These are phyloP conservation scores for Castanospermum australe DNA, from an alignment of 306 rosid genomes.

Conservation along the genomic window DNA sequence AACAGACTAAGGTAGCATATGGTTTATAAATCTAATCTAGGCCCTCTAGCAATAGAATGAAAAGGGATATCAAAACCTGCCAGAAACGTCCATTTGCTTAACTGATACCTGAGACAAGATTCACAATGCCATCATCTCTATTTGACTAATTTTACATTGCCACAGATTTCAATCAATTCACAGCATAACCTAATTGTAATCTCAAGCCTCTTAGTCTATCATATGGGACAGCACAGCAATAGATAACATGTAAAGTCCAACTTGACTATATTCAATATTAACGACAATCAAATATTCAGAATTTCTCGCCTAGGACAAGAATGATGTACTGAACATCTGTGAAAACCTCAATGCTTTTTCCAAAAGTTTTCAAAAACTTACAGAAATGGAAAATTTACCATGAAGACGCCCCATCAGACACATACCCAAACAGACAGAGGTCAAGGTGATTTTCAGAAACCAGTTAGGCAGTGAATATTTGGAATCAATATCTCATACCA, in stretches of 20 bases:
- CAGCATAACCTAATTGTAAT: neutral
- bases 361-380: neutral
- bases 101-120: neutral
- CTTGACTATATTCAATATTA: conserved; percentile 8
- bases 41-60: neutral
- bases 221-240: neutral
- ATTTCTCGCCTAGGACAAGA: neutral
- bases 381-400: neutral
- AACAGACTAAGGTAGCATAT: neutral
- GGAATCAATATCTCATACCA: neutral
- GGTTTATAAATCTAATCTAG: neutral
- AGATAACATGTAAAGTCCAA: conserved; percentile 4
- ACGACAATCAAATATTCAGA: neutral
- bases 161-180: neutral
- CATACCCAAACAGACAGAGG: neutral
- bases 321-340: neutral
- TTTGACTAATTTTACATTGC: conserved; percentile 1
- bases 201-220: neutral
- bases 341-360: neutral
- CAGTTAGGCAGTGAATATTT: neutral
- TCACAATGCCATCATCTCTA: neutral
- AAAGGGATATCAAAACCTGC: neutral
- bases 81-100: neutral
- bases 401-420: neutral
- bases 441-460: neutral